phyloP scores from a whole-genome alignment of 305 asterid genomes.

The Petunia hybrid region DNA sequence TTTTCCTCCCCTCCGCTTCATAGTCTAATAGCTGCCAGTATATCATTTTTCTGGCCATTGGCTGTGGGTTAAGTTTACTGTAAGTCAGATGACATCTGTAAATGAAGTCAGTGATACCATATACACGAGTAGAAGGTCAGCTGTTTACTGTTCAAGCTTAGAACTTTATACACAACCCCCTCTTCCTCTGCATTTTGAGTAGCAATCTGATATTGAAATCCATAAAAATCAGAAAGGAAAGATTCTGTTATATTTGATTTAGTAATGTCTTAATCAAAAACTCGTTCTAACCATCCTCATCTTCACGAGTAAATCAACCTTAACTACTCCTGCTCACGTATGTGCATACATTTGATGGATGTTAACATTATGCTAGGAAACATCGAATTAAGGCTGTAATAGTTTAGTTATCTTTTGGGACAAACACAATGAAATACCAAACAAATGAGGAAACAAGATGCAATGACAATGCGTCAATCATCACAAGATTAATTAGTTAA shows the following conservation, averaged over 20 bases:
- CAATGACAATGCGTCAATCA: background rate
- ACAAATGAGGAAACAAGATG: background rate
- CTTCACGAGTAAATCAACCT: background rate
- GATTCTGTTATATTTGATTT: background rate
- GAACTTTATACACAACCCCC: conserved; percentile 50
- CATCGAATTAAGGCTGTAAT: background rate
- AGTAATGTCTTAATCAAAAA: too few relatives aligned
- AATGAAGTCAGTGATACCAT: conserved; percentile 83
- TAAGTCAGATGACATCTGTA: conserved; percentile 58
- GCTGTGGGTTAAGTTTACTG: conserved; percentile 40
- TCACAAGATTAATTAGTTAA: background rate
- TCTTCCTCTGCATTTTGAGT: conserved; percentile 53
- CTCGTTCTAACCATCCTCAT: background rate
- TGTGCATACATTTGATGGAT: background rate
- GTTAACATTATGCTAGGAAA: background rate
- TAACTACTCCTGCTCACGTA: background rate
- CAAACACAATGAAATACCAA: too few relatives aligned
- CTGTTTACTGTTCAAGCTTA: conserved; percentile 72
- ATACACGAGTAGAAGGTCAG: conserved; percentile 65
- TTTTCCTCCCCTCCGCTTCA: background rate
- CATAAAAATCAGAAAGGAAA: conserved; percentile 22
- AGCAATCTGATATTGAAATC: conserved; percentile 53
- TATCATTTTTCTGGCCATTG: conserved; percentile 33
- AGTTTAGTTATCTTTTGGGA: background rate
- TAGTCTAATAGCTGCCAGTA: conserved; percentile 31